Evolutionary conservation across 2,329 filamentous ascomycete species (phyloP), one percentile per base, ranked within the genome.

Genomic region (Alternaria panax): DNA sequence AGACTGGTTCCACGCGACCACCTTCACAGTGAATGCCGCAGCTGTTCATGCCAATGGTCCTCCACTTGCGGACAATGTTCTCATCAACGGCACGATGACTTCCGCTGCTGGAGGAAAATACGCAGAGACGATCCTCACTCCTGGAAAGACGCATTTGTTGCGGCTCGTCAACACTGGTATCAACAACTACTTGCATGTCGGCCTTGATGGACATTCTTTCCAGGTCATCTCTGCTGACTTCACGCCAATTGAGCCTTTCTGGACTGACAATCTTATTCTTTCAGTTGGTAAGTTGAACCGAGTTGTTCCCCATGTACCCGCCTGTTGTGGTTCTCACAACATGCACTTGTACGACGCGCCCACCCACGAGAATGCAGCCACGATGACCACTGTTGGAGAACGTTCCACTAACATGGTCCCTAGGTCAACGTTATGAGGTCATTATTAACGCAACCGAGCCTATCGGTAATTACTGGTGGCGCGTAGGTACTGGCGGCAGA

Each of bases 11-110:
- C 67, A 72, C 30, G 57, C 68, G 18, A 55, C 57, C 20, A 75
- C 66, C 5, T 74, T 74, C 71, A 74, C 57, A 51, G 77, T 70
- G 63, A 72, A 68, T 45, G 72, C 60, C 59, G 64, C 66, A 20
- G 70, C 75, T 30, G 68, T 80, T 11, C 80, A 81, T 56, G 75
- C 77, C 40, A 69, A 57, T 9, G 70, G 71, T 5, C 77, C 78
- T n/a, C 80, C 80, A 7, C 75, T 72, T 27, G 75, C 74, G 34
- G 86, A 89, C n/a, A 80, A 80, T 28, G 57, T 76, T 2, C 69
- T 76, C 79, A 79, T 85, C 24, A 85, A 85, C 65, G 88, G 88
- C 41, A 87, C 86, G 56, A 88, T 85, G 78, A 76, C 67, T 38
- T 75, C 71, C 30, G 20, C 56, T 20, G 65, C 47, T 28, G 75